Percentiles rank a stretch among this genome's conserved stretches.
phyloP scores from a whole-genome alignment of 169 alveolate species.

The Besnoitia besnoiti region DNA sequence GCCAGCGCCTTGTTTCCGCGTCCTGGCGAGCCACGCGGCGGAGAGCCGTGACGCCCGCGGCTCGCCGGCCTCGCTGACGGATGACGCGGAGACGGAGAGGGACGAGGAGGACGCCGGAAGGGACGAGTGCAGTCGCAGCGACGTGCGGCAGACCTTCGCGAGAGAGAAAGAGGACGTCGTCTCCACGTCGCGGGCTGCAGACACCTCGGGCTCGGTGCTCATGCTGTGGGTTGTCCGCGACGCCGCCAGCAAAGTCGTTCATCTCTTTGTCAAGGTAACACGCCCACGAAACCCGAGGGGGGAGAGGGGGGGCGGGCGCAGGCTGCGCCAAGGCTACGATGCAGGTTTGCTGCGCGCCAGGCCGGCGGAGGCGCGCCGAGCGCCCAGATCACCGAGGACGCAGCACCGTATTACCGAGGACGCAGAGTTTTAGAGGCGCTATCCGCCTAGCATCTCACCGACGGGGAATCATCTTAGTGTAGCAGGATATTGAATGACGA shows the following conservation, averaged over 20 bases:
- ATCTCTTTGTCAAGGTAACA: constrained; percentile 4
- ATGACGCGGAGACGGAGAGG: not conserved
- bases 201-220: not conserved
- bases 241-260: not conserved
- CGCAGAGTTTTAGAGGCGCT: too few species aligned
- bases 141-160: not conserved
- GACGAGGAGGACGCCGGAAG: not conserved
- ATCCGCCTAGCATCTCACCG: too few species aligned
- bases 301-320: not conserved
- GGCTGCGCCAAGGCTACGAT: too few species aligned
- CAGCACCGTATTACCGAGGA: too few species aligned
- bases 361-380: too few species aligned
- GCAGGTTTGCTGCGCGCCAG: too few species aligned
- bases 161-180: too few species aligned
- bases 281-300: not conserved
- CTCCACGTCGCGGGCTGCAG: not conserved
- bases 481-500: too few species aligned
- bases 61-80: not conserved
- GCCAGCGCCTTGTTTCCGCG: not conserved
- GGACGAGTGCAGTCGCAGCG: not conserved
- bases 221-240: constrained; percentile 29
- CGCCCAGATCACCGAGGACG: too few species aligned
- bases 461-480: too few species aligned
- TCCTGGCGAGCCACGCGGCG: not conserved
- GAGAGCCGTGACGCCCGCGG: not conserved